These are phyloP conservation scores for Fusarium buxicola DNA, from an alignment of 2,329 filamentous ascomycete genomes.

Conservation along the genomic window DNA sequence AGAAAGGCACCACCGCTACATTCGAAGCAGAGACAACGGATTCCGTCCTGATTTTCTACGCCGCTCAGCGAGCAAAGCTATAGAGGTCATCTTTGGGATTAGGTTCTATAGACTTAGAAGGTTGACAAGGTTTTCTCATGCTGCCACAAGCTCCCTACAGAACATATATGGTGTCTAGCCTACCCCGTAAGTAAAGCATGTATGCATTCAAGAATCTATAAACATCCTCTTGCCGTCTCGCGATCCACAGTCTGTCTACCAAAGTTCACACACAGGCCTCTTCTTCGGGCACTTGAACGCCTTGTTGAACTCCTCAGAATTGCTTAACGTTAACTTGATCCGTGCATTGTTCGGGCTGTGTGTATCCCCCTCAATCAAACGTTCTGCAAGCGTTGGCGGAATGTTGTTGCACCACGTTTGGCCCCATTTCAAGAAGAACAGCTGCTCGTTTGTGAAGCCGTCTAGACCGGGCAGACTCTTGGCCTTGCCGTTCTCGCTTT, in stretches of 20 bases:
- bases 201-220: too few species aligned
- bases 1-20: slow-evolving; percentile 2
- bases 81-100: too few species aligned
- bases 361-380: slow-evolving; percentile 67
- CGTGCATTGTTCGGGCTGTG: slow-evolving; percentile 74
- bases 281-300: slow-evolving; percentile 74
- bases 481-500: slow-evolving; percentile 60
- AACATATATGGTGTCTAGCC: too few species aligned
- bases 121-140: too few species aligned
- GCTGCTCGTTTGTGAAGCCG: slow-evolving; percentile 72
- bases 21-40: neutral
- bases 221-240: too few species aligned
- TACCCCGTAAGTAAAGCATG: too few species aligned
- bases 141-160: too few species aligned
- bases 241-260: slow-evolving; percentile 56
- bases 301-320: slow-evolving; percentile 75
- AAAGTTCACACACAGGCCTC: slow-evolving; percentile 77
- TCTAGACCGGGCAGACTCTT: slow-evolving; percentile 69
- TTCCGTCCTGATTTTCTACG: too few species aligned
- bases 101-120: too few species aligned
- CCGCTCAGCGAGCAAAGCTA: too few species aligned
- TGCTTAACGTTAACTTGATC: slow-evolving; percentile 73
- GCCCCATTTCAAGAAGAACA: slow-evolving; percentile 75
- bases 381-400: slow-evolving; percentile 66
- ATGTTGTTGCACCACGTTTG: slow-evolving; percentile 77